phyloP scores from a whole-genome alignment of 2,329 filamentous ascomycete genomes.

The Claviceps cyperi region DNA sequence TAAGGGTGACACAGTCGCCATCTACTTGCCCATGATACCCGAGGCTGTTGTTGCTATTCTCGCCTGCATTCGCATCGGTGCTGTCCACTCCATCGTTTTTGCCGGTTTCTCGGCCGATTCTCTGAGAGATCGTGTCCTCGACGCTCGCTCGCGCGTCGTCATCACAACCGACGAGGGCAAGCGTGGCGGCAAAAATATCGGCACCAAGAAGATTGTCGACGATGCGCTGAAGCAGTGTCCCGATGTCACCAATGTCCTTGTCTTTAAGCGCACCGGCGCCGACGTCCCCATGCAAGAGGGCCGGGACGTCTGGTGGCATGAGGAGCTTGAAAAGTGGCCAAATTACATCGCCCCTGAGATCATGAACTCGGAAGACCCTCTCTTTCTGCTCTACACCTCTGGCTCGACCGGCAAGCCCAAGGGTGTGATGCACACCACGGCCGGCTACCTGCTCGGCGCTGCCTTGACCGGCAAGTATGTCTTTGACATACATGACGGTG shows the following conservation, averaged over 20 bases:
- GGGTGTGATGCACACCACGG: conserved; percentile 96
- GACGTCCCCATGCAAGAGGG: conserved; percentile 83
- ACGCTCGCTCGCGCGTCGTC: conserved; percentile 81
- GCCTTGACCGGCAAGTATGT: conserved; percentile 95
- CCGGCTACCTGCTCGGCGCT: conserved; percentile 84
- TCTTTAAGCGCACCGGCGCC: conserved; percentile 88
- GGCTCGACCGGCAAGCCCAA: conserved; percentile 98
- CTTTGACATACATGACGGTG: conserved; percentile 90
- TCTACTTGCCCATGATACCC: conserved; percentile 98
- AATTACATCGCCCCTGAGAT: conserved; percentile 78
- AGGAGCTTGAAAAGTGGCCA: conserved; percentile 95
- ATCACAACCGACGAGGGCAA: conserved; percentile 97
- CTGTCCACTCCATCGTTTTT: conserved; percentile 94
- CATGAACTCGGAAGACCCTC: conserved; percentile 86
- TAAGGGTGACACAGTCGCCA: conserved; percentile 93
- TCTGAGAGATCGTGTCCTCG: conserved; percentile 83
- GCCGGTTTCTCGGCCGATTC: conserved; percentile 96
- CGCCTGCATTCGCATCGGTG: conserved; percentile 82
- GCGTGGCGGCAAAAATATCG: conserved; percentile 91
- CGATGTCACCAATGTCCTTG: conserved; percentile 68
- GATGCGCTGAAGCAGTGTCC: conserved; percentile 95
- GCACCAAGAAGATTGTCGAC: conserved; percentile 98
- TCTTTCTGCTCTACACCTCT: conserved; percentile 96
- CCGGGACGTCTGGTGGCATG: conserved; percentile 95
- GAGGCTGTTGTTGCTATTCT: conserved; percentile 86